A percentile compares a stretch with the other conserved stretches of the same genome.
phyloP scores from a whole-genome alignment of 768 basidiomycete species.

The Rhizopogon vesiculosus region DNA sequence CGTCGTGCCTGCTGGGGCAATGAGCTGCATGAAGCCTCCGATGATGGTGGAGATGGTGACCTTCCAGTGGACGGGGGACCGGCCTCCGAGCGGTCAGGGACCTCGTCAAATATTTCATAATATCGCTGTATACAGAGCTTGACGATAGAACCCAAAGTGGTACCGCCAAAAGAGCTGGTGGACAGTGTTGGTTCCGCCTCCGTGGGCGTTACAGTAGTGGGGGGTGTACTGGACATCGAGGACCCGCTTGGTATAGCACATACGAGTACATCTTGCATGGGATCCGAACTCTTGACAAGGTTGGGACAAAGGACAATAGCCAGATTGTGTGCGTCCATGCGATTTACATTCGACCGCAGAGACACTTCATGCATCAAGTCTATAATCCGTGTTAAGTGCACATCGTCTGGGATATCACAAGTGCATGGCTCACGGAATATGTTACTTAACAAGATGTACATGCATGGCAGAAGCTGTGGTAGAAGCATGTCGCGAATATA shows the following conservation, averaged over 20 bases:
- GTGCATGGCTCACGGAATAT: slow-evolving; percentile 48
- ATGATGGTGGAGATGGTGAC: slow-evolving; percentile 24
- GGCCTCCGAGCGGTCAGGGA: slow-evolving; percentile 67
- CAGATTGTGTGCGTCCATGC: slow-evolving; percentile 83
- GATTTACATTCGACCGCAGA: slow-evolving; percentile 56
- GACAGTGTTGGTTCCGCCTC: slow-evolving; percentile 12
- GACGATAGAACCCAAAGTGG: slow-evolving; percentile 67
- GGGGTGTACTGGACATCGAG: slow-evolving; percentile 25
- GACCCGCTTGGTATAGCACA: slow-evolving; percentile 56
- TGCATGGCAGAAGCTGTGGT: slow-evolving; percentile 63
- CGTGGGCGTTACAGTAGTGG: slow-evolving; percentile 3
- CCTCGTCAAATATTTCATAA: slow-evolving; percentile 83
- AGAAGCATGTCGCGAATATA: slow-evolving; percentile 71
- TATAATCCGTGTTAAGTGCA: slow-evolving; percentile 20
- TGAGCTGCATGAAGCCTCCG: slow-evolving; percentile 15
- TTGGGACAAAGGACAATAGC: slow-evolving; percentile 78
- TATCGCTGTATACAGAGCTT: slow-evolving; percentile 79
- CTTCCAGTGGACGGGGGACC: slow-evolving; percentile 24
- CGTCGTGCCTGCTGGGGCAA: slow-evolving; percentile 18
- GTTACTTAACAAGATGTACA: slow-evolving; percentile 68
- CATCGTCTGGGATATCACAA: background rate
- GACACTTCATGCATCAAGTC: slow-evolving; percentile 82
- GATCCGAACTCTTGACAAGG: slow-evolving; percentile 65
- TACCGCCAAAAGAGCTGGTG: slow-evolving; percentile 35
- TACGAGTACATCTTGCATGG: slow-evolving; percentile 69